These are phyloP conservation scores for Lasiodiplodia sp. DNA, from an alignment of 2,329 filamentous ascomycete genomes.

Conservation along the genomic window DNA sequence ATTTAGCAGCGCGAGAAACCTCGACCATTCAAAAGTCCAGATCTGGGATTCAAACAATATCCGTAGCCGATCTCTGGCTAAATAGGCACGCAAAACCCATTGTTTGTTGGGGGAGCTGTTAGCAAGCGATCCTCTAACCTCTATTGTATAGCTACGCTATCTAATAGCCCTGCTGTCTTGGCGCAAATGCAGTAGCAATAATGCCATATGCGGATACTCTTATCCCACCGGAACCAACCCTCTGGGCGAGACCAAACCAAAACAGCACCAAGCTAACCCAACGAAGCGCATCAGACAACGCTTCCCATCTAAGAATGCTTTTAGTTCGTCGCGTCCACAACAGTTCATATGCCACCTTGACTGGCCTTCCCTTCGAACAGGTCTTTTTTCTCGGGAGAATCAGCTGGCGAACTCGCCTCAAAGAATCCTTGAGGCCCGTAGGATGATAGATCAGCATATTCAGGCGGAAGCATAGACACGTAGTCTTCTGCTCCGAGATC, in stretches of 20 bases:
- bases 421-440: background rate
- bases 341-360: background rate
- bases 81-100: background rate
- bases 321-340: background rate
- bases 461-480: background rate
- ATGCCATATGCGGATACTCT: background rate
- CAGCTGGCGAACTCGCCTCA: background rate
- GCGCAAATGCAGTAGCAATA: background rate
- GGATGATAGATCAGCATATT: background rate
- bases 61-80: background rate
- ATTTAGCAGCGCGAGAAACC: no score
- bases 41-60: background rate
- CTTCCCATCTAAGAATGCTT: background rate
- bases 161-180: background rate
- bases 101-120: background rate
- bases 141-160: background rate
- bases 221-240: background rate
- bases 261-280: background rate
- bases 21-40: no score
- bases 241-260: background rate
- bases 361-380: background rate
- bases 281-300: background rate
- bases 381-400: background rate
- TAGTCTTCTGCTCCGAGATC: background rate
- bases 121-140: background rate